A percentile compares a stretch with the other conserved stretches of the same genome.
phyloP scores from a whole-genome alignment of 768 basidiomycete species.

The Suillus plorans region DNA sequence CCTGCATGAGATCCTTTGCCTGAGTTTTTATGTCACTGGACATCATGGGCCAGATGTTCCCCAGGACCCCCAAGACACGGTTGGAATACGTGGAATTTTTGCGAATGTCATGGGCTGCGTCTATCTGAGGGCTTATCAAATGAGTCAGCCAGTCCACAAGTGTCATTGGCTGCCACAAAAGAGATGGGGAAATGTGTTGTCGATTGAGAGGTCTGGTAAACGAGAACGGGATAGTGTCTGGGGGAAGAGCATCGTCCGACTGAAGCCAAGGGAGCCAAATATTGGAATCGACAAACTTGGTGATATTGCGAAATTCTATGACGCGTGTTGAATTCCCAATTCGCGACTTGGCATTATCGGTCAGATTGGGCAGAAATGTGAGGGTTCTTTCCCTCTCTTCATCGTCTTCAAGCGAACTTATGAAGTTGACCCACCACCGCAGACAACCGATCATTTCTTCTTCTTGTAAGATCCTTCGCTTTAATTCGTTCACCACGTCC shows the following conservation, averaged over 20 bases:
- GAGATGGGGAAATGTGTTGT: conserved; percentile 49
- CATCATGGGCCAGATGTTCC: conserved; percentile 57
- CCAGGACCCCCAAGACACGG: conserved; percentile 56
- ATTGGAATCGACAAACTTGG: conserved; percentile 64
- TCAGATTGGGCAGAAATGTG: neutral
- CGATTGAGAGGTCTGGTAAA: conserved; percentile 58
- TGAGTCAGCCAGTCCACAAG: conserved; percentile 70
- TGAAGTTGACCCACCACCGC: conserved; percentile 71
- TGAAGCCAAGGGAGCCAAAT: conserved; percentile 56
- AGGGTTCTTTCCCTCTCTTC: conserved; percentile 24
- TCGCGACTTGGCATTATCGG: neutral
- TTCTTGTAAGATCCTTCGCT: conserved; percentile 59
- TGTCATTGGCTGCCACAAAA: conserved; percentile 76
- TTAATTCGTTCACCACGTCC: conserved; percentile 77
- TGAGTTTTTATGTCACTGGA: conserved; percentile 45
- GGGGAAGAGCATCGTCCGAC: conserved; percentile 72
- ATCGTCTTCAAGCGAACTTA: conserved; percentile 13
- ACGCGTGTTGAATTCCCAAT: conserved; percentile 26
- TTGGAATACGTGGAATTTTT: conserved; percentile 72
- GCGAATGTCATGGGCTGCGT: conserved; percentile 57
- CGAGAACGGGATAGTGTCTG: conserved; percentile 64
- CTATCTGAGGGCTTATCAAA: conserved; percentile 47
- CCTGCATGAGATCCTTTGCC: conserved; percentile 47
- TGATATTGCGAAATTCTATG: conserved; percentile 60
- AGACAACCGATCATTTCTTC: conserved; percentile 76